Evolutionary conservation across 2,329 filamentous ascomycete species (phyloP), one percentile per base, ranked within the genome.

Genomic region (Hypoxylon sp.): DNA sequence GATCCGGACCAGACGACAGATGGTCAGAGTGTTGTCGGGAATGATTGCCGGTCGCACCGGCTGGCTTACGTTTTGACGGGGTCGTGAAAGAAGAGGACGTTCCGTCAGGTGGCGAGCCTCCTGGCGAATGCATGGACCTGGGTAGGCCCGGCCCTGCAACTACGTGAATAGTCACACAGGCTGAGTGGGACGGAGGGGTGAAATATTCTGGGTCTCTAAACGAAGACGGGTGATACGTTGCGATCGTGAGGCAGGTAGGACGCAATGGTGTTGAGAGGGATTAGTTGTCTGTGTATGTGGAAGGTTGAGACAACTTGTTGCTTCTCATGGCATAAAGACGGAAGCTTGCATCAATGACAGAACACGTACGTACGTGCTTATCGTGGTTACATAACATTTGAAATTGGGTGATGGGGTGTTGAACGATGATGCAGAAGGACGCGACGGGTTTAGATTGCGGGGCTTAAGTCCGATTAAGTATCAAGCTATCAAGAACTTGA

Each of bases 121-220:
- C 68, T 61, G 71, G 72, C 65, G 76, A 66, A 75, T 74, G 72
- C 75, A 75, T 77, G 71, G 72, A 73, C 74, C 74, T 70, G 65
- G 67, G 55, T 57, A 74, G 73, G 72, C 69, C 72, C 72, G 73
- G 72, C 69, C 72, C 72, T 70, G 74, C 71, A 75, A 74, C 71
- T 70, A 70, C 62, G 38, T 61, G 58, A 65, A 71, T 70, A 74
- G 73, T 74, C 71, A 74, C 73, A 66, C 70, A 67, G 72, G 67
- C 71, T 67, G 59, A 38, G 60, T 48, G 30, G 36, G 57, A 56
- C 13, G 23, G 32, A 59, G 58, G 38, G 28, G 34, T 59, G 43
- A 60, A 23, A 48, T 48, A 46, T 49, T 65, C 17, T 48, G 21
- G 49, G 21, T 46, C 23, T 60, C 48, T 10, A 28, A 28, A 46